Evolutionary conservation across 1,139 yeast species (phyloP).

Genomic region (Geotrichum carabidarum): DNA sequence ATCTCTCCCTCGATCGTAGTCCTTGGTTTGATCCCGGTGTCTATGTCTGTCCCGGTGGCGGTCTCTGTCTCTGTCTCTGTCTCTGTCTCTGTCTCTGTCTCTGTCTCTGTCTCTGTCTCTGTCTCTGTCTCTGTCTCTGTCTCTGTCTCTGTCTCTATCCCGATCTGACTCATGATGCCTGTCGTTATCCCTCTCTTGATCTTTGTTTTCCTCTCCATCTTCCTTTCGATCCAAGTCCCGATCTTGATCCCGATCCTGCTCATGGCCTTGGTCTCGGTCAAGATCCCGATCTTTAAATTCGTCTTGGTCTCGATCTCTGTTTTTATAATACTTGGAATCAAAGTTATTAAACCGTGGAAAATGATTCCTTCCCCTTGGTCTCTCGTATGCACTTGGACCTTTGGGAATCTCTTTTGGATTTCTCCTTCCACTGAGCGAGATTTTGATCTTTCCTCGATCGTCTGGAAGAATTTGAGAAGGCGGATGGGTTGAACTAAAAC

Average conservation of each 20-base stretch:
- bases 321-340: neutral
- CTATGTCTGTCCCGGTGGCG: neutral
- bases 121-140: neutral
- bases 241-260: neutral
- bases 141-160: neutral
- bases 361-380: constrained; percentile 3
- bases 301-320: neutral
- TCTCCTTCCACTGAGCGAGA: constrained; percentile 5
- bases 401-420: constrained; percentile 10
- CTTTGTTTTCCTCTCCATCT: neutral
- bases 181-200: neutral
- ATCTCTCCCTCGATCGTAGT: neutral
- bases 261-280: neutral
- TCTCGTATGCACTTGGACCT: constrained; percentile 13
- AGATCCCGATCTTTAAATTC: neutral
- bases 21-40: neutral
- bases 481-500: neutral
- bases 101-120: neutral
- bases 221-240: neutral
- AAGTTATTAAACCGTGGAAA: neutral
- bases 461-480: constrained; percentile 10
- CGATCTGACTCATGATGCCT: neutral
- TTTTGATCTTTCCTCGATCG: constrained; percentile 13
- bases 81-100: neutral
- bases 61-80: neutral